Conservation (phyloP, 768 basidiomycete species). For the Tephrocybe rancida region DNA sequence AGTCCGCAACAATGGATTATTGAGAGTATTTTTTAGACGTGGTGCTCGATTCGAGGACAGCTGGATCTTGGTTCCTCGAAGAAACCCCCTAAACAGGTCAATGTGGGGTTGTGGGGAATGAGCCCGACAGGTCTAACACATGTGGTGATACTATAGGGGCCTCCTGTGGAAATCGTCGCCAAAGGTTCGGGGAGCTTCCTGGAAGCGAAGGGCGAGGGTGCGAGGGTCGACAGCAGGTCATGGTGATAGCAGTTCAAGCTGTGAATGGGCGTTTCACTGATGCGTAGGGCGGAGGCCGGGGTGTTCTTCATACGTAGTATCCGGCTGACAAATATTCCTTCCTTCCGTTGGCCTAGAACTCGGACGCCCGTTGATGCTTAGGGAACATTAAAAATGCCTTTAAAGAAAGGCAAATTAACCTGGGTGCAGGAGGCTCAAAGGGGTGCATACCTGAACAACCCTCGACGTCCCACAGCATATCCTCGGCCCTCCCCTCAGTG, state of each 20-base stretch:
- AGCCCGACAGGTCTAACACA: neutral
- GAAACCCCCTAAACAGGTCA: neutral
- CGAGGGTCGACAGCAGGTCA: neutral
- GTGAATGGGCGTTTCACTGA: slow-evolving; percentile 4
- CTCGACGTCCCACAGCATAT: too few species aligned
- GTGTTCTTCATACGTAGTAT: neutral
- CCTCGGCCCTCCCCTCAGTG: too few species aligned
- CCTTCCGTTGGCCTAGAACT: neutral
- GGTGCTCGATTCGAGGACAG: too few species aligned
- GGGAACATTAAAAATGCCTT: too few species aligned
- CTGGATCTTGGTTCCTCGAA: too few species aligned
- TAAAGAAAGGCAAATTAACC: too few species aligned
- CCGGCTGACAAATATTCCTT: neutral
- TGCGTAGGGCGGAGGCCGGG: neutral
- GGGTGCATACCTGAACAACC: too few species aligned
- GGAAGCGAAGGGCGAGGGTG: neutral
- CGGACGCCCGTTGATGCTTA: too few species aligned
- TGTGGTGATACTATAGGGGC: slow-evolving; percentile 3
- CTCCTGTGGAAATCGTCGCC: neutral
- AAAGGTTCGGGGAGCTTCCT: neutral
- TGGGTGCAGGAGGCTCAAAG: too few species aligned
- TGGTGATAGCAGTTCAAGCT: neutral
- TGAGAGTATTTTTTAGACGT: too few species aligned
- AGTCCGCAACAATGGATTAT: too few species aligned
- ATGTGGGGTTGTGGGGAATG: too few species aligned